Percentiles rank a stretch among this genome's conserved stretches.
These are phyloP conservation scores for Nakazawaea laoshanensis DNA, from an alignment of 805 yeast species.

Conservation along the genomic window DNA sequence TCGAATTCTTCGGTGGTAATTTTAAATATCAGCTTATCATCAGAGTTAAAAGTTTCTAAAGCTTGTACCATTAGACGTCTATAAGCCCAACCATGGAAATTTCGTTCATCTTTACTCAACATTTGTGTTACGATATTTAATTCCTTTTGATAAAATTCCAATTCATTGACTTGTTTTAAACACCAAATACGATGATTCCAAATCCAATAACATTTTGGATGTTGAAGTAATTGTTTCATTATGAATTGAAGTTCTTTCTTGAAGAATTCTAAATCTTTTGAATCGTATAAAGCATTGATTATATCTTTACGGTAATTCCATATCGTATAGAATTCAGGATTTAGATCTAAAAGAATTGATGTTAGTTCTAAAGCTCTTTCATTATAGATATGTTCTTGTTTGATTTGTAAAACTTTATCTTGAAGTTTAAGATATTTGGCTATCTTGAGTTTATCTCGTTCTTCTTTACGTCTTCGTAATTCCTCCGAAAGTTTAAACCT, in stretches of 20 bases:
- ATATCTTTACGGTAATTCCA: constrained; percentile 90
- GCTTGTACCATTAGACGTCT: constrained; percentile 58
- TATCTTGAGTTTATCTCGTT: constrained; percentile 56
- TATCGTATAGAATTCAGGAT: constrained; percentile 82
- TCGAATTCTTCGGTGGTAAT: constrained; percentile 48
- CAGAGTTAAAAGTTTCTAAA: constrained; percentile 16
- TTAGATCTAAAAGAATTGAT: constrained; percentile 46
- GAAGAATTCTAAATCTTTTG: constrained; percentile 6
- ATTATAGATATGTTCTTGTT: constrained; percentile 19
- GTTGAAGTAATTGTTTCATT: constrained; percentile 46
- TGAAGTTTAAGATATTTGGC: constrained; percentile 41
- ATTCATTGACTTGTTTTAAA: constrained; percentile 51
- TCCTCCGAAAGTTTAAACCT: constrained; percentile 50
- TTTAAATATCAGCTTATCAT: constrained; percentile 15
- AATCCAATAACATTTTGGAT: constrained; percentile 93
- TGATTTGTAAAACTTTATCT: constrained; percentile 30
- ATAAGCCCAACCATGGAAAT: constrained; percentile 95
- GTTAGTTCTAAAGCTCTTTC: constrained; percentile 42
- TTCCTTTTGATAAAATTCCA: constrained; percentile 33
- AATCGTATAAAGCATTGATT: constrained; percentile 26
- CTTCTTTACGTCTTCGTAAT: constrained; percentile 39
- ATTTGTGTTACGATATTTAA: constrained; percentile 60
- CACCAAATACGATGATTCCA: constrained; percentile 94
- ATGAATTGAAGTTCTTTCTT: constrained; percentile 39
- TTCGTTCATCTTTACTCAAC: constrained; percentile 67